phyloP scores from a whole-genome alignment of 192 early-diverging fungal genomes.

The Lobosporangium transversale region DNA sequence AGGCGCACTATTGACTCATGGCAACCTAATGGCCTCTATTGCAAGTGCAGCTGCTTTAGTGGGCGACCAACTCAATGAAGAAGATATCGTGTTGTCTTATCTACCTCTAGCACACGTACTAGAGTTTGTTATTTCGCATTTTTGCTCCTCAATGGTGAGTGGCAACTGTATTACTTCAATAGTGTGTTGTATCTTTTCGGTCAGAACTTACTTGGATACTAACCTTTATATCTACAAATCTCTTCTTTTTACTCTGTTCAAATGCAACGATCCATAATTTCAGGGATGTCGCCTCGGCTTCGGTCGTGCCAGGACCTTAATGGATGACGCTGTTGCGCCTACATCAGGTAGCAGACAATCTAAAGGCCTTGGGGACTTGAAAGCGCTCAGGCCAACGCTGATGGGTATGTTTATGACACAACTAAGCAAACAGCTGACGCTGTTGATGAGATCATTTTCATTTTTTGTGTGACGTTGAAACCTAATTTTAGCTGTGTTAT shows the following conservation, averaged over 20 bases:
- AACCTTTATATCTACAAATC: no score
- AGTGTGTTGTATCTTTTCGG: not conserved
- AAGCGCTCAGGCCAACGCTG: conserved; percentile 73
- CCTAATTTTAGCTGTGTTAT: no score
- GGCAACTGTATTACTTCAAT: not conserved
- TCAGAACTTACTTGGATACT: no score
- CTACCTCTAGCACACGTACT: conserved; percentile 77
- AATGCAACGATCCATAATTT: no score
- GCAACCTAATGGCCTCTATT: conserved; percentile 69
- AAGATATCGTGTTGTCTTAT: conserved; percentile 62
- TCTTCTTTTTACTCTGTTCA: no score
- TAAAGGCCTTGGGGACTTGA: conserved; percentile 75
- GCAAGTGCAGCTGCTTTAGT: conserved; percentile 49
- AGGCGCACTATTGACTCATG: conserved; percentile 74
- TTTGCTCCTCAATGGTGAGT: conserved; percentile 53
- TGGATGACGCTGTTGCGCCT: conserved; percentile 64
- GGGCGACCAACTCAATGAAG: conserved; percentile 32
- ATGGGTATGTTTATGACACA: conserved; percentile 52
- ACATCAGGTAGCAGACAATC: conserved; percentile 50
- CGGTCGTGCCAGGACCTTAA: conserved; percentile 72
- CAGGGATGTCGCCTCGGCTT: conserved; percentile 69
- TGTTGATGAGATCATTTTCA: conserved; percentile 1
- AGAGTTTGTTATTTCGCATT: conserved; percentile 69
- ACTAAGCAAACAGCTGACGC: no score
- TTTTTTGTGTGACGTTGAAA: not conserved